Base-by-base conservation (phyloP, 495 filamentous ascomycete species). In the Aspergillus heteromorphus region DNA sequence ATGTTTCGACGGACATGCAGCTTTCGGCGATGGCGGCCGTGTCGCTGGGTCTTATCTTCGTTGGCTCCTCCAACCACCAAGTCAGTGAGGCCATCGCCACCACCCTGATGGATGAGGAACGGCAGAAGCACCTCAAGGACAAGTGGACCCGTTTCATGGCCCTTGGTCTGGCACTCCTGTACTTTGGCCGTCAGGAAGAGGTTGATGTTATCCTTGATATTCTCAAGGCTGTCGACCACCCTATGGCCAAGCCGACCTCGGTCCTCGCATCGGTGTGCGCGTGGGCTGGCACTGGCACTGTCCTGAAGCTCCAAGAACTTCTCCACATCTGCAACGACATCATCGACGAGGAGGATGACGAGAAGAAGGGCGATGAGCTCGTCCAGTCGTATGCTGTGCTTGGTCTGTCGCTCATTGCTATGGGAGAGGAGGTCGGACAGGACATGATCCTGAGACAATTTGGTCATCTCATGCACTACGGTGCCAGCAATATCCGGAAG, bases 391-490 rank as follows among this genome's bases (percentile, higher is more conserved):
- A 99, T 69, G 95, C 93, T 54, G 92, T 97, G 16, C 78, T 99
- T 43, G 95, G 95, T 59, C 80, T 99, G 27, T 90, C 91, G 27
- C 77, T 99, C 38, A 91, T 99, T 52, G 87, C 93, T 17, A 97
- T 97, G 93, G 93, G 93, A 54, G 93, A 99, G 71, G 95, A 99
- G 43, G 85, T 97, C 57, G 95, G 95, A 8, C 92, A 97, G 68
- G 93, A 99, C 62, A 99, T 99, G 93, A 91, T 97, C 45, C 80
- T 99, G 20, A 85, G 93, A 40, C 92, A 96, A 61, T 97, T 99
- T 63, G 93, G 92, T 48, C 93, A 99, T 67, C 79, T 99, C 31
- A 99, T 99, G 93, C 93, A 99, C 74, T 99, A 99, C 63, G 92
- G 95, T 47, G 93, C 96, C 60, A 79, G 90, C 65, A 96, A 97